Percentiles rank a stretch among this genome's conserved stretches.
Evolutionary conservation across 148 eudicot genomes (phyloP).

Genomic region (Gaultheria prostrata): DNA sequence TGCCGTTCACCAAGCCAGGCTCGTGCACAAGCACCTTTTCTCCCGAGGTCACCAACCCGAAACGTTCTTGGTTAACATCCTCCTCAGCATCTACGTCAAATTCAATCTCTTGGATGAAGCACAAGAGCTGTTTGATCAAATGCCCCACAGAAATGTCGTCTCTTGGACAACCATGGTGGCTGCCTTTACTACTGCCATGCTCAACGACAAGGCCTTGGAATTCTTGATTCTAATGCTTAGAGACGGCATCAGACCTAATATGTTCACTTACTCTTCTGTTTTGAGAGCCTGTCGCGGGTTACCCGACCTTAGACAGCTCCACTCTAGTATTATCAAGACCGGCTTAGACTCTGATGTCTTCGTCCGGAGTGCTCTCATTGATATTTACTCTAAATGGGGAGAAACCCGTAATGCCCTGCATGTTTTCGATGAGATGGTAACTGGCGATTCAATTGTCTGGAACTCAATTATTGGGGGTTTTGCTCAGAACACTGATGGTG

Average conservation of each 20-base stretch:
- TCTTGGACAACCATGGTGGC: slow-evolving; percentile 11
- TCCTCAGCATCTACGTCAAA: not conserved
- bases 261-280: slow-evolving; percentile 20
- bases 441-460: slow-evolving; percentile 12
- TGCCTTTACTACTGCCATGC: slow-evolving; percentile 7
- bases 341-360: slow-evolving; percentile 18
- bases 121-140: slow-evolving; percentile 3
- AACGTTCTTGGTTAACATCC: slow-evolving; percentile 10
- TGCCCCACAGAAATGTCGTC: slow-evolving; percentile 11
- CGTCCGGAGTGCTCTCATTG: slow-evolving; percentile 16
- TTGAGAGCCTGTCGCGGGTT: slow-evolving; percentile 16
- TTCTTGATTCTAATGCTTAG: slow-evolving; percentile 10
- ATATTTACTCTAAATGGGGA: slow-evolving; percentile 15
- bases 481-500: slow-evolving; percentile 15
- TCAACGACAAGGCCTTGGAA: slow-evolving; percentile 2
- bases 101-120: slow-evolving; percentile 9
- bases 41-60: slow-evolving; percentile 9
- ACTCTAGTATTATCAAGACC: slow-evolving; percentile 1
- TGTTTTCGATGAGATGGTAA: slow-evolving; percentile 15
- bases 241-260: slow-evolving; percentile 9
- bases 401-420: not conserved
- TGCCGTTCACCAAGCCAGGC: slow-evolving; percentile 5
- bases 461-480: slow-evolving; percentile 18
- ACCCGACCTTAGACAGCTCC: slow-evolving; percentile 16
- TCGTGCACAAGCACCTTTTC: slow-evolving; percentile 13